Base-by-base conservation (phyloP, 2,329 filamentous ascomycete species). In the Hymenoscyphus fructigenus region DNA sequence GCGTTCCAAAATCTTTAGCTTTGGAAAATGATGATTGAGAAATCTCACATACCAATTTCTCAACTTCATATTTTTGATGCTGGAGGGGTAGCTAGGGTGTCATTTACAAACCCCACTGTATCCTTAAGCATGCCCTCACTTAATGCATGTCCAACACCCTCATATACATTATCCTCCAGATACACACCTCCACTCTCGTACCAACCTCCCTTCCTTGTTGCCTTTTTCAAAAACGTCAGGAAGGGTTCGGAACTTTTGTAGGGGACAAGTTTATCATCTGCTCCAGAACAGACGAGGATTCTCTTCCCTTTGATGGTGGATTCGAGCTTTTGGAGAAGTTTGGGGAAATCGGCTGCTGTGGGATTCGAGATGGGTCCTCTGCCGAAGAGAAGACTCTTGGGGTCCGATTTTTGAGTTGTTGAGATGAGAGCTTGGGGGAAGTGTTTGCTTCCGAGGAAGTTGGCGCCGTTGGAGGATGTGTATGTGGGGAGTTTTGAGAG, bases 361-460 rank as follows among this genome's bases (percentile, higher is more conserved):
- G 78, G 75, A 6, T 41, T 44, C 7, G 57, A 5, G 57, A 84
- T 73, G 4, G 76, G 65, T 0, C 72, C 72, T 0, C 82, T 80
- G 57, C 85, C 84, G 5, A 96, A 88, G 10, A 97, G 78, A 6
- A 95, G 79, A 1, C 85, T 89, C 23, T 89, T 90, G 0, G 94
- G 93, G 72, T 99, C 95, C 65, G 83, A 85, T 62, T 83, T 84
- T 26, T 83, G 79, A 34, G 92, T 85, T 0, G 86, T 83, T 0
- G 83, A 78, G 0, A 93, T 78, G 6, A 97, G 83, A 0, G 86
- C 83, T 0, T 78, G 76, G 0, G 94, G 93, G 71, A 97, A 97
- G 73, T 93, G 90, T 47, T 78, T 79, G 64, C 90, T 93, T 2
- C 92, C 92, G 0, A 96, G 74, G 73, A 98, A 96, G 0, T 83